Evolutionary conservation across 1,284 basidiomycete genomes (phyloP).

Genomic region (Caloboletus firmus): DNA sequence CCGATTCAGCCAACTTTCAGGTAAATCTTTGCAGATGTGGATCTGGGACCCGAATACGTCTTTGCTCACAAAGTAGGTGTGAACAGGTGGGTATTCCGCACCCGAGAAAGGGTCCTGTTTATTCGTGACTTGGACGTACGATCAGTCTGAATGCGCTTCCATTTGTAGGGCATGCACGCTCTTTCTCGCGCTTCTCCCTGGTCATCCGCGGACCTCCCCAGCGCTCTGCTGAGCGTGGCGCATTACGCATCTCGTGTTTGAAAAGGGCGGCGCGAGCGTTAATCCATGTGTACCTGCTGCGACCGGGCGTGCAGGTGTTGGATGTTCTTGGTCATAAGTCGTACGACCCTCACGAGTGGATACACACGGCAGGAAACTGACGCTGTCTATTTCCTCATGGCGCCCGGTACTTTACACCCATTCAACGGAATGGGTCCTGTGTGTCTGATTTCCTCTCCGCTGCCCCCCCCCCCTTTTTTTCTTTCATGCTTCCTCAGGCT

Average conservation of each 20-base stretch:
- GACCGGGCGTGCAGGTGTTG: slow-evolving; percentile 9
- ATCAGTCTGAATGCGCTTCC: slow-evolving; percentile 17
- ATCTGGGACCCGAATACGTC: background rate
- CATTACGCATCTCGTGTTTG: slow-evolving; percentile 48
- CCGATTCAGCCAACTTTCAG: background rate
- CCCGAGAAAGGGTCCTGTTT: slow-evolving; percentile 1
- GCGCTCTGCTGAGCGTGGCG: slow-evolving; percentile 44
- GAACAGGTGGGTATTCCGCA: slow-evolving; percentile 13
- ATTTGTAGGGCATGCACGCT: slow-evolving; percentile 44
- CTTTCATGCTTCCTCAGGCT: slow-evolving; percentile 8
- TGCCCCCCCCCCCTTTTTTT: background rate
- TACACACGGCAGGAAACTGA: slow-evolving; percentile 3
- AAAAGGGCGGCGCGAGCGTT: slow-evolving; percentile 30
- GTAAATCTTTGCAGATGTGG: background rate
- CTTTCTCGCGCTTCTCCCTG: slow-evolving; percentile 31
- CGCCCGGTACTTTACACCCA: slow-evolving; percentile 2
- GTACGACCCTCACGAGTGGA: background rate
- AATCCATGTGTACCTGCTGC: slow-evolving; percentile 4
- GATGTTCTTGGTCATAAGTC: slow-evolving; percentile 5
- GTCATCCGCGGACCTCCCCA: slow-evolving; percentile 47
- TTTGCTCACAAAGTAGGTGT: slow-evolving; percentile 3
- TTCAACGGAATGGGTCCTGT: background rate
- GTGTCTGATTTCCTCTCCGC: background rate
- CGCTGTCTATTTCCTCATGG: slow-evolving; percentile 9
- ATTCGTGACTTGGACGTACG: slow-evolving; percentile 7